Conservation (phyloP, 2,329 filamentous ascomycete genomes). For the Scedosporium aurantiacum region DNA sequence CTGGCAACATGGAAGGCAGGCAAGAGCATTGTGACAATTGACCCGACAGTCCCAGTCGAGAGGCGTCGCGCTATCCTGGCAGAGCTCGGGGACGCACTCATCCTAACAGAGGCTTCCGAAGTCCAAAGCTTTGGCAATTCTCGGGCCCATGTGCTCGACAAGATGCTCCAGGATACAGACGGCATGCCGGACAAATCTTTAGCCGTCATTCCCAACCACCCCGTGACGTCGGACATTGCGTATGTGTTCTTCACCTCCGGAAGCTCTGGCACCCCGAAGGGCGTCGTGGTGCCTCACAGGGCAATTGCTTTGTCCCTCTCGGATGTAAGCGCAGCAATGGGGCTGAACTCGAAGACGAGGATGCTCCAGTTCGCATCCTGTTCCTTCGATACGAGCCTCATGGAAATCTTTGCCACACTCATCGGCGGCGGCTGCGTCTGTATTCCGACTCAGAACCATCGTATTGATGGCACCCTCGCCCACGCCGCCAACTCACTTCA, state of each 20-base stretch:
- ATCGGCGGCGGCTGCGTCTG: slow-evolving; percentile 37
- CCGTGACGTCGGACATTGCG: background rate
- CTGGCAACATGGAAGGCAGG: too few relatives aligned
- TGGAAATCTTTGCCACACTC: slow-evolving; percentile 42
- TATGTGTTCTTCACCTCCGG: slow-evolving; percentile 56
- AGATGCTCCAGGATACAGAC: too few relatives aligned
- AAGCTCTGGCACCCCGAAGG: slow-evolving; percentile 53
- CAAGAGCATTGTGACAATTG: too few relatives aligned
- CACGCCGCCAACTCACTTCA: too few relatives aligned
- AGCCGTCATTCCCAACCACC: too few relatives aligned
- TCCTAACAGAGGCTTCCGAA: too few relatives aligned
- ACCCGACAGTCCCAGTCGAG: too few relatives aligned
- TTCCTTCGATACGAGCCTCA: slow-evolving; percentile 43
- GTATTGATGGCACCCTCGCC: slow-evolving; percentile 11
- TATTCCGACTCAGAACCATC: slow-evolving; percentile 41
- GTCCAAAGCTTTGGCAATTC: too few relatives aligned
- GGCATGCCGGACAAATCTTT: too few relatives aligned
- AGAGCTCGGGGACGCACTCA: too few relatives aligned
- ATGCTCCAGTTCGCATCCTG: slow-evolving; percentile 39
- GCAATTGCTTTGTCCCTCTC: slow-evolving; percentile 34
- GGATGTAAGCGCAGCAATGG: slow-evolving; percentile 28
- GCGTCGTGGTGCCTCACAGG: slow-evolving; percentile 40
- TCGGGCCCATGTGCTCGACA: too few relatives aligned
- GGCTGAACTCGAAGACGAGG: slow-evolving; percentile 29
- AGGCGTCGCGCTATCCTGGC: too few relatives aligned